Evolutionary conservation across 1,139 yeast species (phyloP).

Genomic region (Lodderomyces margitis): DNA sequence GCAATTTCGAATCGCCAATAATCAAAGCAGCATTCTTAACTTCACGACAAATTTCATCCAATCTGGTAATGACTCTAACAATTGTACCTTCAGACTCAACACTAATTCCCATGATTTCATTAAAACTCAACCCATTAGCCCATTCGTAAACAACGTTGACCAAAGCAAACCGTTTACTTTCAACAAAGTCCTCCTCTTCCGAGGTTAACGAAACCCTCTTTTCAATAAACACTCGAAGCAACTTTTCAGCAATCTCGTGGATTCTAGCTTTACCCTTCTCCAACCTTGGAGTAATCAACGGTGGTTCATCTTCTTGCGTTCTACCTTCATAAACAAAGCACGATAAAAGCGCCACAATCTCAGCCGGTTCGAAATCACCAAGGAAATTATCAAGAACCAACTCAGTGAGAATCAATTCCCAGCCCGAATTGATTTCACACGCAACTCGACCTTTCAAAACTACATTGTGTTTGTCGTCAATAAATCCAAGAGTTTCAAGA

Average conservation of each 20-base stretch:
- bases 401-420: conserved; percentile 88
- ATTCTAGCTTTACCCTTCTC: conserved; percentile 76
- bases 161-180: conserved; percentile 81
- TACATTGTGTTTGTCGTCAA: conserved; percentile 75
- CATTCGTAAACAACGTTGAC: conserved; percentile 96
- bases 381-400: conserved; percentile 85
- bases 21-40: conserved; percentile 92
- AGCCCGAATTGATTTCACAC: conserved; percentile 85
- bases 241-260: conserved; percentile 62
- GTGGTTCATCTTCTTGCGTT: conserved; percentile 57
- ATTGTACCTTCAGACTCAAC: conserved; percentile 96
- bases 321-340: conserved; percentile 92
- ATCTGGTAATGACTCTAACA: conserved; percentile 91
- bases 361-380: conserved; percentile 93
- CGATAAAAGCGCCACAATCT: conserved; percentile 87
- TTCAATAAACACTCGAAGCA: conserved; percentile 60
- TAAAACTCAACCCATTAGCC: conserved; percentile 94
- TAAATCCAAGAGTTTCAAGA: conserved; percentile 68
- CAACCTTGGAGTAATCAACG: conserved; percentile 74
- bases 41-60: conserved; percentile 93
- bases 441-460: conserved; percentile 84
- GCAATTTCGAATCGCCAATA: conserved; percentile 87
- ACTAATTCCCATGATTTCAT: conserved; percentile 84
- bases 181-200: conserved; percentile 83
- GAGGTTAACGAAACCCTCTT: conserved; percentile 75